phyloP scores from a whole-genome alignment of 208 protist genomes.

The Novymonas esmeraldas region DNA sequence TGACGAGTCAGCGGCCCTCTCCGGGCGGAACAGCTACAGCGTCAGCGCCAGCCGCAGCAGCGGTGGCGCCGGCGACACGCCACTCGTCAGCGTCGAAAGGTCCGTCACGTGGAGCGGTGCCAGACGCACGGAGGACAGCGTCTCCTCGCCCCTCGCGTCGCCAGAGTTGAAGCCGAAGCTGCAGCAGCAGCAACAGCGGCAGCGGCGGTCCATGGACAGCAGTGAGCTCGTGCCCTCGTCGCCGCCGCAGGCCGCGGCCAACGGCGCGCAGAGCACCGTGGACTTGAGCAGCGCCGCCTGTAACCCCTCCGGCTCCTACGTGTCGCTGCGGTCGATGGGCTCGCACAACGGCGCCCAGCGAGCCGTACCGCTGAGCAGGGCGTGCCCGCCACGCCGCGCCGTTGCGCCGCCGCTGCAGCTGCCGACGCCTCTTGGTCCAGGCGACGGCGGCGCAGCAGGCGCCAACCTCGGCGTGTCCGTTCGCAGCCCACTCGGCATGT shows the following conservation, averaged over 20 bases:
- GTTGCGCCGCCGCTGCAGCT: not conserved
- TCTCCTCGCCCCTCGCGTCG: not conserved
- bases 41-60: not conserved
- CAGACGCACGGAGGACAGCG: not conserved
- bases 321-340: not conserved
- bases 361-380: not conserved
- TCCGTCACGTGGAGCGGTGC: not conserved
- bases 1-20: not conserved
- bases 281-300: not conserved
- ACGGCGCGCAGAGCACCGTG: not conserved
- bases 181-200: no score
- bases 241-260: not conserved
- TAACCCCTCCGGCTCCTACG: not conserved
- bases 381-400: not conserved
- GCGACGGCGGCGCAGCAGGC: not conserved
- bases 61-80: slow-evolving; percentile 1
- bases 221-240: not conserved
- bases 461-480: not conserved
- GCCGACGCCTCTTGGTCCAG: not conserved
- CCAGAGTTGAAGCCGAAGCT: not conserved
- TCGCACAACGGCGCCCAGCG: not conserved
- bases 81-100: slow-evolving; percentile 2
- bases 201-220: not conserved
- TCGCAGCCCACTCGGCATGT: not conserved
- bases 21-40: not conserved